Base-by-base conservation (phyloP, 768 basidiomycete species). In the Rhodotorula kratochvilovae region DNA sequence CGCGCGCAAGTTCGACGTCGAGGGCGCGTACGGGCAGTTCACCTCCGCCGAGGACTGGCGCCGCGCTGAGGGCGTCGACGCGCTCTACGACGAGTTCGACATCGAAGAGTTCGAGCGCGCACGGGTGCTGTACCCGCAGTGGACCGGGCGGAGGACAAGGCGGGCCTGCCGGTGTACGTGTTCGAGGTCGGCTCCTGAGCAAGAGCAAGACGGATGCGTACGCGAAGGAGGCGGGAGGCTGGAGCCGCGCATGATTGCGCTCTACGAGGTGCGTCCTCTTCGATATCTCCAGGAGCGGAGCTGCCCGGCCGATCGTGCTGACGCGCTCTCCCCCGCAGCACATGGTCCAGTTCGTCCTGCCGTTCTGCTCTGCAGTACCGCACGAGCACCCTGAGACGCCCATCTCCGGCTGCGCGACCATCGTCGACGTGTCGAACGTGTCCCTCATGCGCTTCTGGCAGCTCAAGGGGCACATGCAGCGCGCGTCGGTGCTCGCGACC, bases 91-190 rank as follows among this genome's bases (percentile, higher is more conserved):
- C 11, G 82, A 83, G 4, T 88, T 90, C 73, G 83, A 84, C 31
- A 63, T 81, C 0, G 83, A 83, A 15, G 90, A 91, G 73, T 83
- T 90, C 64, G 85, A 88, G 78, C 76, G 78, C 17, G 79, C 87
- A 4, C 84, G 85, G 75, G 81, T 84, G 61, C 89, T 87, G 71
- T 92, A 91, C 80, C 89, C 90, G 2, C 84, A 88, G 43, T 91
- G 89, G 89, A 91, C 89, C 0, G 90, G 90, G 0, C 83, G 88
- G 56, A 82, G 89, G 88, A 90, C 78, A 89, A 88, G 88, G 81
- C 85, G 55, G 90, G 90, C 35, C 79, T 86, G 57, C 90, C 90
- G 3, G 71, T 91, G 12, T 91, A 88, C 76, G 88, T 91, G n/a
- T 92, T 88, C 78, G 85, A 86, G 46, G 78, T 92, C 23, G 85